These are phyloP conservation scores for Termitomyces titanicus DNA, from an alignment of 768 basidiomycete species.

Conservation along the genomic window DNA sequence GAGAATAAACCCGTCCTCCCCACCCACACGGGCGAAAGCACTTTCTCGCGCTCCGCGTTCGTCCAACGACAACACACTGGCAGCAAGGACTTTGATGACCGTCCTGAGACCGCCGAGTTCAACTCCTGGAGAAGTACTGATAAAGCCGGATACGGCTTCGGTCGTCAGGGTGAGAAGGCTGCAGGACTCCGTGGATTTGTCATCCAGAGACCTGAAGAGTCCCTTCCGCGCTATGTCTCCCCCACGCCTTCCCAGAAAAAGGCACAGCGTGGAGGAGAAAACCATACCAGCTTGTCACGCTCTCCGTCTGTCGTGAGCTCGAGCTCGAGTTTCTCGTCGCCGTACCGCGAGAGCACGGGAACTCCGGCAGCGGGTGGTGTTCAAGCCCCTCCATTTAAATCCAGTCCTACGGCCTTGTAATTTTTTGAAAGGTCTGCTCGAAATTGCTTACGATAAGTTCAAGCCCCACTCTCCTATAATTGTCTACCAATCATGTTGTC, in stretches of 20 bases:
- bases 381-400: constrained; percentile 26
- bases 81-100: constrained; percentile 12
- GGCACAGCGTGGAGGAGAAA: neutral
- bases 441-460: neutral
- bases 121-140: constrained; percentile 29
- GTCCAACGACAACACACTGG: constrained; percentile 29
- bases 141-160: constrained; percentile 67
- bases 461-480: too few species aligned
- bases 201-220: constrained; percentile 55
- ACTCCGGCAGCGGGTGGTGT: neutral
- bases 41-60: constrained; percentile 30
- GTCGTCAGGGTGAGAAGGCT: constrained; percentile 75
- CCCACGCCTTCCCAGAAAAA: constrained; percentile 20
- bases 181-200: constrained; percentile 67
- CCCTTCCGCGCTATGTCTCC: constrained; percentile 49
- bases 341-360: constrained; percentile 24
- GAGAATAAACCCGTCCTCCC: constrained; percentile 56
- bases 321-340: constrained; percentile 36
- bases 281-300: constrained; percentile 21
- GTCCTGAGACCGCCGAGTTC: constrained; percentile 23
- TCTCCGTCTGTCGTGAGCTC: constrained; percentile 25
- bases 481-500: neutral
- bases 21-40: constrained; percentile 33
- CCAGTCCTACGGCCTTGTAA: constrained; percentile 28
- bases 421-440: neutral